Conservation (phyloP, 352 stramenopile genomes). For the Globisporangium yorkense region DNA sequence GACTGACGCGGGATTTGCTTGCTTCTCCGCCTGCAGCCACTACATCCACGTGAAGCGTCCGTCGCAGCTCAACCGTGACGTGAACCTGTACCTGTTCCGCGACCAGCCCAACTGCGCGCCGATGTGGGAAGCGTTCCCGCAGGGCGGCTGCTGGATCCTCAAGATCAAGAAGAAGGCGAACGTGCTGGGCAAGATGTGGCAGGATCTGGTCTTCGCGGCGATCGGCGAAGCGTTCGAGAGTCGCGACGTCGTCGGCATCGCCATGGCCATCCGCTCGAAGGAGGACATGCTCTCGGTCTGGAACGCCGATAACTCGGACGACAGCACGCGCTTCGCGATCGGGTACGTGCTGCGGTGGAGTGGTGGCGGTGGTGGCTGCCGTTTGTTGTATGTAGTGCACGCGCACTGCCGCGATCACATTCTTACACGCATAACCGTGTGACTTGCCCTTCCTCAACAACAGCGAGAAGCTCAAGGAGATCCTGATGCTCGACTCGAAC, state of each 20-base stretch:
- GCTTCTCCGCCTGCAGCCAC: constrained; percentile 30
- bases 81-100: constrained; percentile 93
- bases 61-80: constrained; percentile 86
- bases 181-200: constrained; percentile 93
- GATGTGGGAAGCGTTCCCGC: constrained; percentile 91
- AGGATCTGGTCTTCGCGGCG: constrained; percentile 90
- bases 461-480: constrained; percentile 92
- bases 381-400: not conserved
- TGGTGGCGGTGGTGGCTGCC: not conserved
- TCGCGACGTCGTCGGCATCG: constrained; percentile 90
- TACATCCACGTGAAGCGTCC: constrained; percentile 94
- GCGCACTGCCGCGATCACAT: not conserved
- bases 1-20: not conserved
- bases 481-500: constrained; percentile 91
- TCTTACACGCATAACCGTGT: not conserved
- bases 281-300: constrained; percentile 93
- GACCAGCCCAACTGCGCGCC: constrained; percentile 83
- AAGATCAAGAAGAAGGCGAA: constrained; percentile 94
- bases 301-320: constrained; percentile 92
- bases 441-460: not conserved
- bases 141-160: constrained; percentile 93
- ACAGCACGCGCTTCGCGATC: constrained; percentile 79
- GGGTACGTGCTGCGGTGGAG: constrained; percentile 25
- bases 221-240: constrained; percentile 91
- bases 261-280: constrained; percentile 91